Evolutionary conservation across 192 early-diverging fungal genomes (phyloP).

Genomic region (Chytriomyces hyalinus): DNA sequence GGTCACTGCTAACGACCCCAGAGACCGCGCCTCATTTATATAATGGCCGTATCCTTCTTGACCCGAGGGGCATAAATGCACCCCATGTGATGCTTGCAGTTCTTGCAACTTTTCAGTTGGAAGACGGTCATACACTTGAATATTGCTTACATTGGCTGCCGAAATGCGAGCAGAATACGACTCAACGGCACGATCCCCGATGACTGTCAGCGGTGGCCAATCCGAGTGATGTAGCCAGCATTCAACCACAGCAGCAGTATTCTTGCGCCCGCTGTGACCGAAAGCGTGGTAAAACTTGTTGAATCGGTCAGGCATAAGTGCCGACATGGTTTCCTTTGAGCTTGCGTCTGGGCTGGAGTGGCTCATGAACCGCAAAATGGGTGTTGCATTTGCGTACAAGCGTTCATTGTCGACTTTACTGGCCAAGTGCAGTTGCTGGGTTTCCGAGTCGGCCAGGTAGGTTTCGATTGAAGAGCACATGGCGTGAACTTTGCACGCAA

Average conservation of each 20-base stretch:
- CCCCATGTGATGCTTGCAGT: background rate
- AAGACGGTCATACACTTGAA: background rate
- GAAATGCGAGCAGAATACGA: background rate
- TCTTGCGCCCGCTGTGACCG: slow-evolving; percentile 8
- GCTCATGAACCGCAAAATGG: slow-evolving; percentile 17
- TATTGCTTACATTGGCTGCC: background rate
- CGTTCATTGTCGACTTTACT: background rate
- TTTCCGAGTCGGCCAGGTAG: background rate
- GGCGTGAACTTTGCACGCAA: slow-evolving; percentile 13
- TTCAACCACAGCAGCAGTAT: background rate
- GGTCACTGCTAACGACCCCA: slow-evolving; percentile 13
- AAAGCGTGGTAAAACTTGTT: slow-evolving; percentile 12
- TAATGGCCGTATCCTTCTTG: slow-evolving; percentile 32
- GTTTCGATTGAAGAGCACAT: background rate
- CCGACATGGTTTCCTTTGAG: background rate
- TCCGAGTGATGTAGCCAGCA: slow-evolving; percentile 24
- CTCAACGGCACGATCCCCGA: slow-evolving; percentile 5
- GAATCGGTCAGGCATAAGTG: background rate
- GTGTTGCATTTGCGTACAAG: background rate
- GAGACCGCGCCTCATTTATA: slow-evolving; percentile 20
- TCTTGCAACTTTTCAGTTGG: background rate
- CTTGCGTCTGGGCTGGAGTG: slow-evolving; percentile 16
- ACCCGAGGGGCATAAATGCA: background rate
- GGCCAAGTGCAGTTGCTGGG: background rate
- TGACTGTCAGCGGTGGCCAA: slow-evolving; percentile 21